A percentile compares a stretch with the other conserved stretches of the same genome.
Evolutionary conservation across 2,329 filamentous ascomycete species (phyloP).

Genomic region (Berkeleyomyces basicola): DNA sequence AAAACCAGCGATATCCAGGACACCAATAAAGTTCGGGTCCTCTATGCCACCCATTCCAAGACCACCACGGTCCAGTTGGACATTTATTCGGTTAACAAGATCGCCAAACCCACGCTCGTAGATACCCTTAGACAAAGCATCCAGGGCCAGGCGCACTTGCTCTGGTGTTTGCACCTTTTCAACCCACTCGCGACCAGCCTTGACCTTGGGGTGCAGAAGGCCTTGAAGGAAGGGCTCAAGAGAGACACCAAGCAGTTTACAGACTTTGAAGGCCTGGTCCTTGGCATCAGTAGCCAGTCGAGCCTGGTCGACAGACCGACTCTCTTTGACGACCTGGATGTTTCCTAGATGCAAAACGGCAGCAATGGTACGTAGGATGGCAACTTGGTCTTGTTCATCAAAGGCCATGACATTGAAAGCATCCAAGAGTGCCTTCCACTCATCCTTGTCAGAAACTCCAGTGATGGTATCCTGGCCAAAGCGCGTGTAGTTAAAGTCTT

Average conservation of each 20-base stretch:
- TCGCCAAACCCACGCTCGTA: conserved; percentile 94
- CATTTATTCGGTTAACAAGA: conserved; percentile 80
- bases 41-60: conserved; percentile 54
- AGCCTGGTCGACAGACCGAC: conserved; percentile 78
- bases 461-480: conserved; percentile 83
- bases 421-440: conserved; percentile 82
- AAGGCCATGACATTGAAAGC: conserved; percentile 94
- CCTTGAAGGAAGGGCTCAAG: conserved; percentile 75
- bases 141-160: conserved; percentile 76
- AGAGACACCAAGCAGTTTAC: conserved; percentile 68
- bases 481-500: conserved; percentile 82
- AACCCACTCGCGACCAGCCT: conserved; percentile 93
- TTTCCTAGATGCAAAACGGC: conserved; percentile 90
- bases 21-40: conserved; percentile 89
- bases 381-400: conserved; percentile 62
- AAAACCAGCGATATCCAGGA: conserved; percentile 96
- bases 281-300: conserved; percentile 60
- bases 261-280: conserved; percentile 60
- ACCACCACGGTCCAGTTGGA: conserved; percentile 72
- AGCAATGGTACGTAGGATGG: conserved; percentile 74
- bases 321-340: conserved; percentile 77
- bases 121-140: conserved; percentile 89
- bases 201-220: conserved; percentile 80
- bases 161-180: conserved; percentile 97
- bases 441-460: conserved; percentile 76